phyloP scores from a whole-genome alignment of 257 asterid species.

The Marsdenia floribunda region DNA sequence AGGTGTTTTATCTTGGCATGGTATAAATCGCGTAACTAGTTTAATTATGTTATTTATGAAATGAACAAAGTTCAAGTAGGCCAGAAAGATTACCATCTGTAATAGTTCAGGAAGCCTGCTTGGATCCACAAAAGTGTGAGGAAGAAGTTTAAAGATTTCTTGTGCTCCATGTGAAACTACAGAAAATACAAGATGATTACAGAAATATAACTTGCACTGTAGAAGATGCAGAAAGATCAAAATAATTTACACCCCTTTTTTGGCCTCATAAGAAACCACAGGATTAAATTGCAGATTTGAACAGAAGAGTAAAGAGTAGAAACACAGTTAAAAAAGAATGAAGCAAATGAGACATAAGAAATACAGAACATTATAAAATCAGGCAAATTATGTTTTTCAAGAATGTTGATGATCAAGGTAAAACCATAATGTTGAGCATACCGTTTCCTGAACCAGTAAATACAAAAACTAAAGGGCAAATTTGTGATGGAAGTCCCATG shows the following conservation, averaged over 20 bases:
- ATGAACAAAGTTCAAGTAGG: not conserved
- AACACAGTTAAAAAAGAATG: not conserved
- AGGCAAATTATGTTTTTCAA: not conserved
- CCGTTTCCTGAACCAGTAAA: slow-evolving; percentile 95
- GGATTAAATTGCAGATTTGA: not conserved
- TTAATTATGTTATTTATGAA: not conserved
- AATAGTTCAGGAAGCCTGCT: slow-evolving; percentile 63
- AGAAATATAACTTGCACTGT: slow-evolving; percentile 1
- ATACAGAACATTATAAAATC: not conserved
- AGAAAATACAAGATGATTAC: slow-evolving; percentile 10
- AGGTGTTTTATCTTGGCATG: not conserved
- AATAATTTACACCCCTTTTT: not conserved
- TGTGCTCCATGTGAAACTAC: slow-evolving; percentile 89
- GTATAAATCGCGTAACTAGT: not conserved
- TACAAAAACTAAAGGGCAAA: slow-evolving; percentile 85
- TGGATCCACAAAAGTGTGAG: slow-evolving; percentile 77
- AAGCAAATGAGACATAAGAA: not conserved
- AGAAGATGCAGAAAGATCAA: not conserved
- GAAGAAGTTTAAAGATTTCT: slow-evolving; percentile 91
- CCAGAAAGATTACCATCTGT: slow-evolving; percentile 41
- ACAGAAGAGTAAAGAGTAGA: no score
- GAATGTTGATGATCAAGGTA: not conserved
- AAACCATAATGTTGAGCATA: slow-evolving; percentile 20
- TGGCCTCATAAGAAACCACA: not conserved
- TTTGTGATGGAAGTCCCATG: slow-evolving; percentile 74